These are phyloP conservation scores for Globisporangium acanthophoron DNA, from an alignment of 352 stramenopile genomes.

Conservation along the genomic window DNA sequence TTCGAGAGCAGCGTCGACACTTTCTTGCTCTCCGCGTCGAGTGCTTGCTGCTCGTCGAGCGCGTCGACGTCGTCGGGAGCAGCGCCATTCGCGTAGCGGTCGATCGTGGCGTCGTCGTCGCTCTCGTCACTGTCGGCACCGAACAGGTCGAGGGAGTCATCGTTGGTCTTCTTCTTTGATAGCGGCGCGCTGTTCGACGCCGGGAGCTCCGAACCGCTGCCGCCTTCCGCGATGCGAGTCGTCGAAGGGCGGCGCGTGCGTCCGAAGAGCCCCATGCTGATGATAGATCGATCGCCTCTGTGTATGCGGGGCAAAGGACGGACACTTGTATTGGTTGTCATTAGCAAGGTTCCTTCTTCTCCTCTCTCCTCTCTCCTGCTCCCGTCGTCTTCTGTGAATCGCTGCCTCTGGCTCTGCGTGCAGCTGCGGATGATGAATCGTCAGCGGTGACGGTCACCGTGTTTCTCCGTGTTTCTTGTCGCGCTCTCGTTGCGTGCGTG, in stretches of 20 bases:
- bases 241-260: constrained; percentile 14
- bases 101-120: constrained; percentile 74
- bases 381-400: no score
- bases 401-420: no score
- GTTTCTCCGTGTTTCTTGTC: no score
- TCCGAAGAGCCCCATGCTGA: constrained; percentile 34
- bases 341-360: not conserved
- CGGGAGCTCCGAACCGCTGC: constrained; percentile 2
- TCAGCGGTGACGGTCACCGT: no score
- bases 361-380: no score
- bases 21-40: constrained; percentile 51
- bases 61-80: constrained; percentile 13
- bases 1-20: constrained; percentile 64
- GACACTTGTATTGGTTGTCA: not conserved
- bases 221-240: constrained; percentile 34
- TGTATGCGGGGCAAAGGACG: not conserved
- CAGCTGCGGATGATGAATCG: no score
- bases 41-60: constrained; percentile 19
- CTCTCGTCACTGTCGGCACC: constrained; percentile 73
- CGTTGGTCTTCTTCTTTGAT: constrained; percentile 6
- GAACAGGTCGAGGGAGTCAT: constrained; percentile 52
- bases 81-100: constrained; percentile 47
- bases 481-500: no score
- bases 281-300: not conserved
- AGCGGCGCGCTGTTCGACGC: not conserved